Base-by-base conservation (phyloP, 2,329 filamentous ascomycete genomes). In the Fusarium azukiicola region DNA sequence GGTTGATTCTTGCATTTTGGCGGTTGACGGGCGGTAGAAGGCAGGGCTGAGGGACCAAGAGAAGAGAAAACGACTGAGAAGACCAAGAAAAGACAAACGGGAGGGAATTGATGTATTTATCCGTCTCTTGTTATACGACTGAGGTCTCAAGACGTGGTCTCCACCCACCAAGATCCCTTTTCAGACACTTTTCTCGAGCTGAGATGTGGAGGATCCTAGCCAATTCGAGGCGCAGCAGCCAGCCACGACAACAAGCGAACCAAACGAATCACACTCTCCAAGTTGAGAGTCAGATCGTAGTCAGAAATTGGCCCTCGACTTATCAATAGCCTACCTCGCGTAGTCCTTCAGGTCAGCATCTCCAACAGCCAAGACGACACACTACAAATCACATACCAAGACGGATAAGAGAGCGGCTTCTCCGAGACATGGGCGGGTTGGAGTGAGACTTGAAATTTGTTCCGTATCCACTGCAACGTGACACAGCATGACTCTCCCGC, bases 201-300 rank as follows among this genome's bases (percentile, higher is more conserved):
- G 63, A 67, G 23, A 23, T 49, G 61, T 67, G 63, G 38, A 50
- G 49, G 44, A 32, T 38, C 38, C 44, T n/a, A 67, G 63, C 63
- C 44, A 1, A 1, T 49, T 49, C 44, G 8, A 66, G 63, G 14
- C 8, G 16, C 44, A n/a, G 32, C 63, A 67, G 44, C 63, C 63
- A 67, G 63, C 63, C 63, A 67, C 63, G n/a, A 17, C 9, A 21
- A 1, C 44, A 50, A 67, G 64, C 64, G 64, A 47, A n/a, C 27
- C 32, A 67, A 23, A 32, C 27, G 27, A 32, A 32, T 32, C 27
- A 32, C 27, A 32, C 27, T 32, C 27, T 32, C 27, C 27, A 32
- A 32, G 12, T 38, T 12, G 40, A 42, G 40, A 40, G 16, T 58
- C 54, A 38, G 13, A 40, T 58, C 21, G 32, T 9, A n/a, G 54